These are phyloP conservation scores for Fraxinus quadrangulata DNA, from an alignment of 257 asterid species.

Conservation along the genomic window DNA sequence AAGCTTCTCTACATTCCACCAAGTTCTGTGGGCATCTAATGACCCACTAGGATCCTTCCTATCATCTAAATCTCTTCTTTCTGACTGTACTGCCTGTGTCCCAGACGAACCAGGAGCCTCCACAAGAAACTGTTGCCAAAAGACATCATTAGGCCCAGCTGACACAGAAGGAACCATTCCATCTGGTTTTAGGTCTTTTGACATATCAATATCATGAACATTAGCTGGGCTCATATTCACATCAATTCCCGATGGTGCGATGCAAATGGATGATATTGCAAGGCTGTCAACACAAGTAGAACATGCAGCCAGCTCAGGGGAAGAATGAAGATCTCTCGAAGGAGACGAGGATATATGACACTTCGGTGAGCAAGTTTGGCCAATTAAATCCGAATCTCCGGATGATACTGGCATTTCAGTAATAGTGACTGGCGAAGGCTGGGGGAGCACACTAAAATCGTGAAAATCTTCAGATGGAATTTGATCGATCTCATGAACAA, in stretches of 20 bases:
- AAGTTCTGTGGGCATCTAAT: constrained; percentile 41
- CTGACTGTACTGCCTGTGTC: constrained; percentile 46
- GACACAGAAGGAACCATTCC: constrained; percentile 30
- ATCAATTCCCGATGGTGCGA: constrained; percentile 42
- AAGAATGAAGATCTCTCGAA: constrained; percentile 46
- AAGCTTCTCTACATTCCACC: constrained; percentile 66
- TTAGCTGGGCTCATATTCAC: constrained; percentile 44
- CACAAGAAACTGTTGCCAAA: constrained; percentile 87
- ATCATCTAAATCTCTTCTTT: constrained; percentile 33
- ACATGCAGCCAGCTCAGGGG: constrained; percentile 42
- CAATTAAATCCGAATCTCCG: constrained; percentile 56
- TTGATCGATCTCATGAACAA: constrained; percentile 43
- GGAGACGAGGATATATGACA: constrained; percentile 48
- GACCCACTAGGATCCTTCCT: constrained; percentile 31
- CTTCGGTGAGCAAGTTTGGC: constrained; percentile 40
- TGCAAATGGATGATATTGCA: constrained; percentile 44
- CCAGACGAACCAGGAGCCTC: constrained; percentile 57
- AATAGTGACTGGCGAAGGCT: constrained; percentile 32
- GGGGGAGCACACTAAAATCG: constrained; percentile 34
- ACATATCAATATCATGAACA: constrained; percentile 13
- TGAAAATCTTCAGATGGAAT: constrained; percentile 33
- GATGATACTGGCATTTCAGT: constrained; percentile 46
- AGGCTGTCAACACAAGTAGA: constrained; percentile 42
- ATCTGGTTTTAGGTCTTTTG: constrained; percentile 32
- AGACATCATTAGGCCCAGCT: constrained; percentile 62